Evolutionary conservation across 1,284 basidiomycete species (phyloP), one percentile per base, ranked within the genome.

Genomic region (Lignosus rhinocerotis): DNA sequence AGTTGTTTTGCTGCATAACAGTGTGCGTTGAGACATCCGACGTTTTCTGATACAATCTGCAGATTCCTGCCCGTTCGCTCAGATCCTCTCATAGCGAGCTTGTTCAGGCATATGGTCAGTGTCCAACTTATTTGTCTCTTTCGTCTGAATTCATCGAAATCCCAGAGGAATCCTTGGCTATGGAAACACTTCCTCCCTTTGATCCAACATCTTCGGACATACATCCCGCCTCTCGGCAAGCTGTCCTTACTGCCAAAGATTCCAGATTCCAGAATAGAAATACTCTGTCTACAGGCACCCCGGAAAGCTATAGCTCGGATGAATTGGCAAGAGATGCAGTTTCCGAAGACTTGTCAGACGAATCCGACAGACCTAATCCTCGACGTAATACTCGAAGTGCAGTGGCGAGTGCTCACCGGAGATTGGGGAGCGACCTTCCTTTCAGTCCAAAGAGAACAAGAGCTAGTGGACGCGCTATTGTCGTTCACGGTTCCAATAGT

Each of bases 391-490:
- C 59, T 19, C 62, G 61, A 21, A 49, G 53, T 10, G 64, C 61
- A 16, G 62, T 58, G 8, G 56, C 57, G 12, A 53, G 38, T 14
- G 56, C 61, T n/a, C 69, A 67, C 46, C 66, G 63, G 61, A 63
- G 62, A 51, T 25, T 64, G 17, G 46, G 52, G 12, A 53, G 48
- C 33, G 45, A 19, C 4, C 73, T 87, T 42, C 86, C 86, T 9
- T 88, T 83, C 70, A 88, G 85, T 64, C 86, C 87, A 0, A 80
- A 72, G 66, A 90, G 86, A 70, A 79, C 82, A 33, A 79, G 82
- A 10, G 73, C 74, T 41, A 67, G 67, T 25, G 30, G 21, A 1
- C 49, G 43, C 4, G 32, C 51, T 45, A 72, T 74, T 54, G 65
- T 76, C 43, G 65, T 71, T 39, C 62, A 69, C n/a, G 61, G 74